Conservation (phyloP, 2,329 filamentous ascomycete species). For the Nannizziopsis barbatae region DNA sequence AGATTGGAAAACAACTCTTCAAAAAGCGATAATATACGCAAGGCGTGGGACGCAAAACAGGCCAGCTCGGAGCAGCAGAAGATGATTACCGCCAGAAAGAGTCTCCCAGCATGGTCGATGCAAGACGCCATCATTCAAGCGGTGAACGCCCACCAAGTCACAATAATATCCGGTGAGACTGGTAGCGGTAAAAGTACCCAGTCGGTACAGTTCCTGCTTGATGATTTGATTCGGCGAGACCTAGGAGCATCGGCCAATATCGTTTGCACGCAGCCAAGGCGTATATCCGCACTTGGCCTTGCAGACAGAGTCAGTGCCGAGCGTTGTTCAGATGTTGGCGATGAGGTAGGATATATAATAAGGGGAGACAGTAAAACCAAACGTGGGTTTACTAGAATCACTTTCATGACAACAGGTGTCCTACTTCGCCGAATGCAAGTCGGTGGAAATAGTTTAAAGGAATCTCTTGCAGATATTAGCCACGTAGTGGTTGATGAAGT, state of each 20-base stretch:
- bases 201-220: constrained; percentile 88
- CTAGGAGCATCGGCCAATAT: constrained; percentile 75
- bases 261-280: constrained; percentile 85
- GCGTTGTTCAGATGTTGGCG: constrained; percentile 66
- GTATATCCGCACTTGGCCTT: constrained; percentile 86
- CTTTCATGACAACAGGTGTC: constrained; percentile 92
- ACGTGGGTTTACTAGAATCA: constrained; percentile 66
- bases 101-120: constrained; percentile 78
- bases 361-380: constrained; percentile 75
- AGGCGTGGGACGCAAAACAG: constrained; percentile 60
- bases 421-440: constrained; percentile 83
- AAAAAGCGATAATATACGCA: constrained; percentile 47
- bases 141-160: constrained; percentile 70
- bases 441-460: constrained; percentile 67
- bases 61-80: constrained; percentile 53
- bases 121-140: constrained; percentile 64
- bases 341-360: constrained; percentile 85
- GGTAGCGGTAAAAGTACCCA: constrained; percentile 96
- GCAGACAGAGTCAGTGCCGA: constrained; percentile 93
- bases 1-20: constrained; percentile 50
- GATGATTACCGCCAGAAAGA: constrained; percentile 62
- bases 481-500: constrained; percentile 96
- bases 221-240: constrained; percentile 69
- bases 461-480: constrained; percentile 76
- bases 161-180: constrained; percentile 93